A percentile compares a stretch with the other conserved stretches of the same genome.
Evolutionary conservation across 2,329 filamentous ascomycete species (phyloP).

Genomic region (Metarhizium humberi): DNA sequence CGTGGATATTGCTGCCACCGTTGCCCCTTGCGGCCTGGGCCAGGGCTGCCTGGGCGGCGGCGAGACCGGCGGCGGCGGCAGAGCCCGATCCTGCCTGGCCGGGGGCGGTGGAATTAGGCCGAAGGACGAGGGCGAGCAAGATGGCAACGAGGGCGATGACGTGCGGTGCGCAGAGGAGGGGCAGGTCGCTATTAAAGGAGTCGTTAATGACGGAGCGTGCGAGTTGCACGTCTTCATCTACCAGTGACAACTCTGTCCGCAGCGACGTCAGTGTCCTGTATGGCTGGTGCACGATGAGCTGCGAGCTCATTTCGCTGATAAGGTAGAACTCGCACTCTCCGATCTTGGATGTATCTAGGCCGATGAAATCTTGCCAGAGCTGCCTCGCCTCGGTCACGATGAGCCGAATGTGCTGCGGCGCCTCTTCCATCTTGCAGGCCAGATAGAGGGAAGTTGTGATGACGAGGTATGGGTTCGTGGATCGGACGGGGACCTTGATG

Average conservation of each 20-base stretch:
- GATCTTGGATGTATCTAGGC: conserved; percentile 70
- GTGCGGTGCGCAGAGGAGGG: conserved; percentile 77
- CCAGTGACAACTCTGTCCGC: conserved; percentile 58
- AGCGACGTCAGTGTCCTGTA: conserved; percentile 73
- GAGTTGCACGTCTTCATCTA: conserved; percentile 68
- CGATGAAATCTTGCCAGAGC: conserved; percentile 72
- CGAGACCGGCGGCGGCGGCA: conserved; percentile 32
- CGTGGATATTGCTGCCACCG: conserved; percentile 6
- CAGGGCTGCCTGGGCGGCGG: conserved; percentile 39
- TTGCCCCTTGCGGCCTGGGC: conserved; percentile 33
- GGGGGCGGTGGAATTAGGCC: conserved; percentile 37
- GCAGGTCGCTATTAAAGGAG: conserved; percentile 86
- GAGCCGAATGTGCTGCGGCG: conserved; percentile 87
- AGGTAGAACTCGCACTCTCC: conserved; percentile 92
- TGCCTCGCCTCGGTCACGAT: conserved; percentile 79
- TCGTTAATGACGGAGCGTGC: conserved; percentile 85
- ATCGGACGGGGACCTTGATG: conserved; percentile 78
- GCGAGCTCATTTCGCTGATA: conserved; percentile 83
- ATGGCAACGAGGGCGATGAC: conserved; percentile 81
- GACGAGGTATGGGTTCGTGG: conserved; percentile 88
- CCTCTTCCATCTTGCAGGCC: conserved; percentile 97
- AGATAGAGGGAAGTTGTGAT: conserved; percentile 91
- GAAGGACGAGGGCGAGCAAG: conserved; percentile 72
- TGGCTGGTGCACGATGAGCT: conserved; percentile 83
- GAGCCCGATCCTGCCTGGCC: conserved; percentile 20